Evolutionary conservation across 495 filamentous ascomycete species (phyloP).

Genomic region (Penicillium dipodomyicola): DNA sequence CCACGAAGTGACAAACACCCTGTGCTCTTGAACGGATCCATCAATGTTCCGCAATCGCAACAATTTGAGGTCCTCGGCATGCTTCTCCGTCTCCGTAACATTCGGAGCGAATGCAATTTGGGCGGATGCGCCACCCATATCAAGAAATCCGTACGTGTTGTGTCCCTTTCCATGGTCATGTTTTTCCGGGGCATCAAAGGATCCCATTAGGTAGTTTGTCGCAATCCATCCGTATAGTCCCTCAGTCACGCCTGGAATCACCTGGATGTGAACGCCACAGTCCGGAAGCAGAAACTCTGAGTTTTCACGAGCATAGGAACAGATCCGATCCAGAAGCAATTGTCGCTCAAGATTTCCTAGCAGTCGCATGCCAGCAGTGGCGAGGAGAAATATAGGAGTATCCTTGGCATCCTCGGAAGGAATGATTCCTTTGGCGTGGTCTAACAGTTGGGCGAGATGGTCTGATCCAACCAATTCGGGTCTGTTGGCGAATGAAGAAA

Average conservation of each 20-base stretch:
- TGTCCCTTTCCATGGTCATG: slow-evolving; percentile 83
- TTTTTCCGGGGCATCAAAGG: slow-evolving; percentile 75
- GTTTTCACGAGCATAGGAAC: slow-evolving; percentile 73
- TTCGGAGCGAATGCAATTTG: slow-evolving; percentile 98
- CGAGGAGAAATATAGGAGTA: slow-evolving; percentile 91
- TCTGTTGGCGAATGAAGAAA: slow-evolving; percentile 82
- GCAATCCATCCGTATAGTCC: slow-evolving; percentile 98
- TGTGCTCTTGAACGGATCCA: slow-evolving; percentile 72
- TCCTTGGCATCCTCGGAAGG: slow-evolving; percentile 72
- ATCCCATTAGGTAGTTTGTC: slow-evolving; percentile 94
- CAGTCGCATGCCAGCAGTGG: slow-evolving; percentile 94
- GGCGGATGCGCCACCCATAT: slow-evolving; percentile 97
- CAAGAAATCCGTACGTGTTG: slow-evolving; percentile 94
- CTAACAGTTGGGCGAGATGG: slow-evolving; percentile 72
- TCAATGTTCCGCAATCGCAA: slow-evolving; percentile 79
- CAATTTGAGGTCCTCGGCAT: slow-evolving; percentile 85
- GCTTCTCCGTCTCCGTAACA: slow-evolving; percentile 81
- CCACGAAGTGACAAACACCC: slow-evolving; percentile 95
- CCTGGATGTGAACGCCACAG: slow-evolving; percentile 86
- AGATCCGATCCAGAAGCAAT: slow-evolving; percentile 72
- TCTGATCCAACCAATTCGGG: slow-evolving; percentile 75
- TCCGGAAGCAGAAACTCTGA: slow-evolving; percentile 86
- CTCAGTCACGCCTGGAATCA: slow-evolving; percentile 96
- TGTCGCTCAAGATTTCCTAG: slow-evolving; percentile 70
- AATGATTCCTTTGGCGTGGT: slow-evolving; percentile 82